Percentiles rank a stretch among this genome's conserved stretches.
These are phyloP conservation scores for Suhomyces emberorum DNA, from an alignment of 805 yeast species.

Conservation along the genomic window DNA sequence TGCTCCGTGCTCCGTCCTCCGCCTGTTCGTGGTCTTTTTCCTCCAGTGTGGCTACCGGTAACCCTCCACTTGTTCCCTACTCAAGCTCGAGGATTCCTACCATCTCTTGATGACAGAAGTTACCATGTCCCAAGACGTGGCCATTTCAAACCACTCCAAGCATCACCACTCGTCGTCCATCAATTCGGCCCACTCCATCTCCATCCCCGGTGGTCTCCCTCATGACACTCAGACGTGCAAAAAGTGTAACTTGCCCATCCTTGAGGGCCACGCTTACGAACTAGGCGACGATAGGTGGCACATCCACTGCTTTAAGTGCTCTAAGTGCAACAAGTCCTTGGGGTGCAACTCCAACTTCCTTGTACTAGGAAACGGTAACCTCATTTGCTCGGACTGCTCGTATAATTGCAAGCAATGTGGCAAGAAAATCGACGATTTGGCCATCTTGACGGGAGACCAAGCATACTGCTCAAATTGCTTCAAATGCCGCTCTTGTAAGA, in stretches of 20 bases:
- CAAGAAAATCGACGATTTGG: slow-evolving; percentile 86
- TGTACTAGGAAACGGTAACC: slow-evolving; percentile 87
- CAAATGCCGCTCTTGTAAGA: slow-evolving; percentile 83
- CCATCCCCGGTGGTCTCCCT: slow-evolving; percentile 1
- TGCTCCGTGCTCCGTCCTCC: too few relatives aligned
- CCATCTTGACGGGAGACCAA: slow-evolving; percentile 90
- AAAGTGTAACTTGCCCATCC: slow-evolving; percentile 48
- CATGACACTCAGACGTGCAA: slow-evolving; percentile 32
- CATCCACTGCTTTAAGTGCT: slow-evolving; percentile 85
- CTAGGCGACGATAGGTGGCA: slow-evolving; percentile 96
- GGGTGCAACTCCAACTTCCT: slow-evolving; percentile 88
- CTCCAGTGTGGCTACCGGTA: neutral
- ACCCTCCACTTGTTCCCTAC: neutral
- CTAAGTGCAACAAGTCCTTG: slow-evolving; percentile 71
- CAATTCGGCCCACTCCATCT: slow-evolving; percentile 3
- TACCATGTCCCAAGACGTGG: slow-evolving; percentile 3
- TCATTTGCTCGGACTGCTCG: slow-evolving; percentile 90
- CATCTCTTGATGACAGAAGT: slow-evolving; percentile 1
- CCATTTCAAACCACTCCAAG: neutral
- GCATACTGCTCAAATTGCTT: slow-evolving; percentile 92
- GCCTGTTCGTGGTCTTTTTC: too few relatives aligned
- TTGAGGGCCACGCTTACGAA: slow-evolving; percentile 93
- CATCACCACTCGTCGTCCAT: neutral
- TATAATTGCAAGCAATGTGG: slow-evolving; percentile 84
- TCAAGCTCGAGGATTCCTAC: too few relatives aligned